These are phyloP conservation scores for Metschnikowia cubensis DNA, from an alignment of 805 yeast genomes.

Conservation along the genomic window DNA sequence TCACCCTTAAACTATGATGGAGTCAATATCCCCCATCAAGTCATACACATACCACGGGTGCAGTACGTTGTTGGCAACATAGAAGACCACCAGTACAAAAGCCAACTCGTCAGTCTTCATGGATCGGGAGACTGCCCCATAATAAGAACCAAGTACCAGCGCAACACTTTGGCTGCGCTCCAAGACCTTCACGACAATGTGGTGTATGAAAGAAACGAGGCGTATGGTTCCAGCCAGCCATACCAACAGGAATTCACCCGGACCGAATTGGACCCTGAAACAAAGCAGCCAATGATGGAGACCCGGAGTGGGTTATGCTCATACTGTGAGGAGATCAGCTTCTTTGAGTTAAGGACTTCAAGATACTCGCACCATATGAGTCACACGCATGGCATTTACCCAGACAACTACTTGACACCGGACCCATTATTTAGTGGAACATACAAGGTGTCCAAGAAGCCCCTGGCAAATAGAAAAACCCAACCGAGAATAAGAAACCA, in stretches of 20 bases:
- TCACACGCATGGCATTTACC: conserved; percentile 30
- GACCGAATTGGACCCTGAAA: conserved; percentile 9
- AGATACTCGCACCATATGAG: conserved; percentile 35
- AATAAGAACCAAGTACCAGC: conserved; percentile 7
- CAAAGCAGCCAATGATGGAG: conserved; percentile 7
- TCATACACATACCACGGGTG: neutral
- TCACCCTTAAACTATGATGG: conserved; percentile 6
- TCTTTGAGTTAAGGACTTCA: conserved; percentile 30
- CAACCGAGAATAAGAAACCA: conserved; percentile 20
- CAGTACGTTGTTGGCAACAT: neutral
- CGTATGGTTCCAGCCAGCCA: conserved; percentile 9
- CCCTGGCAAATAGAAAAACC: conserved; percentile 18
- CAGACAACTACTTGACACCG: conserved; percentile 29
- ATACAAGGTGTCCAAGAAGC: conserved; percentile 20
- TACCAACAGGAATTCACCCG: conserved; percentile 19
- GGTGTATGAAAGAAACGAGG: conserved; percentile 10
- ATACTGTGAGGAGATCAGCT: conserved; percentile 26
- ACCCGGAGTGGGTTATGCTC: conserved; percentile 35
- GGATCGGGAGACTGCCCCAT: conserved; percentile 9
- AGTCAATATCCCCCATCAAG: neutral
- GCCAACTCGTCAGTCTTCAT: conserved; percentile 5
- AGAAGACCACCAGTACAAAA: neutral
- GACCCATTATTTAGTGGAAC: conserved; percentile 24
- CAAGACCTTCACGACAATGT: conserved; percentile 6
- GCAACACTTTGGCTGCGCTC: conserved; percentile 6